A percentile compares a stretch with the other conserved stretches of the same genome.
Conservation (phyloP, 495 filamentous ascomycete species). For the Talaromyces wortmannii region DNA sequence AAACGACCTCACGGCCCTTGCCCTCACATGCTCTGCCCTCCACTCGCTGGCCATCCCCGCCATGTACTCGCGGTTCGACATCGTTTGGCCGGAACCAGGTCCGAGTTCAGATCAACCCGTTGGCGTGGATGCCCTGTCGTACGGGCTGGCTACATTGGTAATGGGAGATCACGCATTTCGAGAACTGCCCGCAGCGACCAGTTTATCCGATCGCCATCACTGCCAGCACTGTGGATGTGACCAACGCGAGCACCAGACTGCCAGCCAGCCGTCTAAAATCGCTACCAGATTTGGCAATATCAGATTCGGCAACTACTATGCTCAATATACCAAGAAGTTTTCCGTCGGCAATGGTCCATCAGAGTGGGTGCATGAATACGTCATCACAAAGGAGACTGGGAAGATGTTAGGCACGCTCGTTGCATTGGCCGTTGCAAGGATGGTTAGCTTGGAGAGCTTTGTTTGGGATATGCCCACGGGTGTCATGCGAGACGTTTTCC, state of each 20-base stretch:
- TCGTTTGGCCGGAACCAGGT: constrained; percentile 81
- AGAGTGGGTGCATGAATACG: constrained; percentile 81
- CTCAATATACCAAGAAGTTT: constrained; percentile 81
- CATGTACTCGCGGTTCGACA: constrained; percentile 91
- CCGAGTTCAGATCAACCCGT: constrained; percentile 56
- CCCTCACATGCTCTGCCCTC: constrained; percentile 77
- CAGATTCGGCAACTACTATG: constrained; percentile 71
- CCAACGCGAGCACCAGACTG: constrained; percentile 9
- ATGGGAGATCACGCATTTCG: constrained; percentile 71
- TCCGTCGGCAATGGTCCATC: constrained; percentile 81
- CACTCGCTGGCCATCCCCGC: constrained; percentile 74
- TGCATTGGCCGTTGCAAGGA: constrained; percentile 75
- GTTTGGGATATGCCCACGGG: constrained; percentile 97
- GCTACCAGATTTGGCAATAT: constrained; percentile 8
- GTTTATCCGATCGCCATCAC: background rate
- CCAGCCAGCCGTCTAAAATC: constrained; percentile 7
- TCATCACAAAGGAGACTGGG: constrained; percentile 80
- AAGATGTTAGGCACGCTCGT: constrained; percentile 92
- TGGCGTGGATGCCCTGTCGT: constrained; percentile 86
- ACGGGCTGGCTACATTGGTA: constrained; percentile 80
- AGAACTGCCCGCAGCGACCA: constrained; percentile 11
- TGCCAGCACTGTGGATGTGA: constrained; percentile 34
- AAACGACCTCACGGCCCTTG: constrained; percentile 79
- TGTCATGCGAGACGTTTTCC: constrained; percentile 79
- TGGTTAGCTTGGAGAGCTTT: constrained; percentile 87